phyloP scores from a whole-genome alignment of 2,329 filamentous ascomycete species.

The Lasiodiplodia sp. region DNA sequence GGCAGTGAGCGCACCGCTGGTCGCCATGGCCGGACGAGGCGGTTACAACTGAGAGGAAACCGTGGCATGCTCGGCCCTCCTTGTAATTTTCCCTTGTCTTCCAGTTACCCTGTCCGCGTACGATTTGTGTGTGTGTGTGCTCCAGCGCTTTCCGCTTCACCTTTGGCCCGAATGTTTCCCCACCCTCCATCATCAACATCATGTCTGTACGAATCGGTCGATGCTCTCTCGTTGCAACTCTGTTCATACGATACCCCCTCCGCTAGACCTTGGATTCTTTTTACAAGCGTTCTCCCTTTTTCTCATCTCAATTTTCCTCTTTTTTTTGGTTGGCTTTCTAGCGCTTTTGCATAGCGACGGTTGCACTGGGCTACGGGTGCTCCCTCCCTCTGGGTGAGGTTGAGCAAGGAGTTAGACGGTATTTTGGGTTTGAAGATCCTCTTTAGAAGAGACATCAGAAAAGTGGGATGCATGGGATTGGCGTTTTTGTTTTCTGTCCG shows the following conservation, averaged over 20 bases:
- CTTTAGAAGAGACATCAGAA: neutral
- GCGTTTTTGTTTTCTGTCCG: neutral
- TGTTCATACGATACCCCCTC: constrained; percentile 10
- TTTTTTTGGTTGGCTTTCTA: constrained; percentile 1
- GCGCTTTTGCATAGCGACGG: constrained; percentile 28
- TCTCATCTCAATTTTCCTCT: neutral
- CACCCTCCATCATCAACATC: neutral
- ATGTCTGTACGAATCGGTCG: constrained; percentile 14
- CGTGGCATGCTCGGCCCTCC: neutral
- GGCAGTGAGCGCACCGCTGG: neutral
- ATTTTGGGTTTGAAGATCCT: neutral
- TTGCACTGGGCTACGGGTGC: constrained; percentile 6
- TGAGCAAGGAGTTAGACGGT: constrained; percentile 7
- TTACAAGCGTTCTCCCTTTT: constrained; percentile 2
- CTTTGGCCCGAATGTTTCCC: neutral
- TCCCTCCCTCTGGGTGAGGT: neutral
- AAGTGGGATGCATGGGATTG: constrained; percentile 4
- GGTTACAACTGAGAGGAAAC: constrained; percentile 37
- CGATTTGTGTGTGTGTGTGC: neutral
- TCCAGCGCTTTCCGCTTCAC: neutral
- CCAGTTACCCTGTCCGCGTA: neutral
- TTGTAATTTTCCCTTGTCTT: neutral
- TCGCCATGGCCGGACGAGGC: constrained; percentile 30
- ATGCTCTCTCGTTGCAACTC: neutral
- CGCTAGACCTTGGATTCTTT: constrained; percentile 2